These are phyloP conservation scores for Chalciporus sp. DNA, from an alignment of 1,284 basidiomycete genomes.

Conservation along the genomic window DNA sequence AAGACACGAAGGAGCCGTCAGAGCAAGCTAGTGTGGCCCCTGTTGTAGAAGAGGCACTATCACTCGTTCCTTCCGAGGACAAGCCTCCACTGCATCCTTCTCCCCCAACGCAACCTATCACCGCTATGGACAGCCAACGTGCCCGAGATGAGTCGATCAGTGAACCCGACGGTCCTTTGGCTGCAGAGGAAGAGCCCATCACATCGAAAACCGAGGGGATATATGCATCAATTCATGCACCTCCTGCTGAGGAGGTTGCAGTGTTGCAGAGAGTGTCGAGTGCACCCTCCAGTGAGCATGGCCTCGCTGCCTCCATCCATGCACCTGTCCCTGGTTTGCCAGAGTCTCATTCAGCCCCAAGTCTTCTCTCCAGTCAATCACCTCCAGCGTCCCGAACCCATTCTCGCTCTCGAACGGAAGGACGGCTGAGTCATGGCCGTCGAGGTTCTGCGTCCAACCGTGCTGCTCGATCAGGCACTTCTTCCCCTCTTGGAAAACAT, in stretches of 20 bases:
- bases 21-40: constrained; percentile 10
- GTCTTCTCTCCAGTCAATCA: constrained; percentile 11
- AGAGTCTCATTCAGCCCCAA: constrained; percentile 34
- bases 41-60: constrained; percentile 9
- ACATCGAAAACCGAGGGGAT: constrained; percentile 23
- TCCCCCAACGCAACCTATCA: constrained; percentile 49
- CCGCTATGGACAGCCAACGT: constrained; percentile 25
- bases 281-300: constrained; percentile 24
- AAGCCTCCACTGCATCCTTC: constrained; percentile 46
- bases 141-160: constrained; percentile 19
- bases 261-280: constrained; percentile 12
- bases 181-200: constrained; percentile 10
- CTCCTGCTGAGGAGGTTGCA: constrained; percentile 19
- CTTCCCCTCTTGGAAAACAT: constrained; percentile 41
- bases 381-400: constrained; percentile 35
- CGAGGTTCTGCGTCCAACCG: constrained; percentile 30
- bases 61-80: constrained; percentile 13
- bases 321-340: constrained; percentile 41
- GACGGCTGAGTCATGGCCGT: constrained; percentile 35
- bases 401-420: constrained; percentile 55
- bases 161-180: constrained; percentile 6
- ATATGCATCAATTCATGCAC: constrained; percentile 32
- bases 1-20: background rate
- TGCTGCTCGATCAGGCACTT: constrained; percentile 42
- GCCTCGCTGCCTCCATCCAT: constrained; percentile 50